These are phyloP conservation scores for Rhizophagus clarus DNA, from an alignment of 192 early-diverging fungal species.

Conservation along the genomic window DNA sequence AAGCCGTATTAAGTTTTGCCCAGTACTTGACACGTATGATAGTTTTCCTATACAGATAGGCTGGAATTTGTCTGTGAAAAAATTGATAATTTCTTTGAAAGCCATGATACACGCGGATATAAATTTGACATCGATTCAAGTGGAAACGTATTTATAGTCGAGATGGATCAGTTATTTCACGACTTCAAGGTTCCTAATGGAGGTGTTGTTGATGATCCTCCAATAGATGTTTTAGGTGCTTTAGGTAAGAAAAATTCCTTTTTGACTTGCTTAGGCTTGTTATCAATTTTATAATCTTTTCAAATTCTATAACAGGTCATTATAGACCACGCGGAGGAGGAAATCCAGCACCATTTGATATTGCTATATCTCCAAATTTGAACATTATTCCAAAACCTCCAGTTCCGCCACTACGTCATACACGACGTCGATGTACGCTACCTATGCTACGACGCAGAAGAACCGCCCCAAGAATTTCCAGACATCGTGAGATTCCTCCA, in stretches of 20 bases:
- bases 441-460: too few relatives aligned
- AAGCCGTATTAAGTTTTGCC: neutral
- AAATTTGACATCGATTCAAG: constrained; percentile 22
- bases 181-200: neutral
- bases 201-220: neutral
- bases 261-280: constrained; percentile 4
- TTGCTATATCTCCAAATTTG: constrained; percentile 7
- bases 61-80: constrained; percentile 17
- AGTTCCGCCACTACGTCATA: neutral
- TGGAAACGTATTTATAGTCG: constrained; percentile 22
- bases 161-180: neutral
- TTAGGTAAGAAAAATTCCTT: constrained; percentile 14
- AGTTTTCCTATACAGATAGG: constrained; percentile 31
- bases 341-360: neutral
- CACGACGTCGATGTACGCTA: constrained; percentile 1
- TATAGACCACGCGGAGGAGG: constrained; percentile 11
- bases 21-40: constrained; percentile 27
- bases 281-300: constrained; percentile 22
- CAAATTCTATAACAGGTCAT: constrained; percentile 9
- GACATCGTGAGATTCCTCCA: constrained; percentile 8
- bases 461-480: neutral
- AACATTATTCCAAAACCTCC: constrained; percentile 4
- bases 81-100: constrained; percentile 25
- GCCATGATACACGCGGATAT: constrained; percentile 18
- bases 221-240: neutral